Conservation (phyloP, 768 basidiomycete genomes). For the Agaricus blazei region DNA sequence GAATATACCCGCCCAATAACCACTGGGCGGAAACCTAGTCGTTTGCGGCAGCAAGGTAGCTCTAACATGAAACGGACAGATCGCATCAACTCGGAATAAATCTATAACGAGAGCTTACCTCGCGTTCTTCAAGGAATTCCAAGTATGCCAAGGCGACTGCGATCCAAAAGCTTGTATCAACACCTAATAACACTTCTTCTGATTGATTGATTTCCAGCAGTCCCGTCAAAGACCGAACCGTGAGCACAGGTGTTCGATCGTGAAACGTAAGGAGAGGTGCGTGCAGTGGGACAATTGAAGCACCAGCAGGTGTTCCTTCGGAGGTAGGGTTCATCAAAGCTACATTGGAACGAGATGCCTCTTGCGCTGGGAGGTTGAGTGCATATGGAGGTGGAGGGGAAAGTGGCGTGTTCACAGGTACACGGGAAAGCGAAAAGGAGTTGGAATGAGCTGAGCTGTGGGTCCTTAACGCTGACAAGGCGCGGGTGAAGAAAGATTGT, state of each 20-base stretch:
- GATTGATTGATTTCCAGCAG: conserved; percentile 56
- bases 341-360: conserved; percentile 11
- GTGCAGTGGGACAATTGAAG: conserved; percentile 20
- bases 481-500: conserved; percentile 44
- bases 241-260: conserved; percentile 66
- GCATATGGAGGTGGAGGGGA: conserved; percentile 35
- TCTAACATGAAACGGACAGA: conserved; percentile 27
- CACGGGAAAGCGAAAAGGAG: conserved; percentile 53
- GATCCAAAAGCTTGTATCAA: conserved; percentile 77
- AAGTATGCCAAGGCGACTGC: conserved; percentile 69
- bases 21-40: conserved; percentile 26
- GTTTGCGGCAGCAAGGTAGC: conserved; percentile 49
- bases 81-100: neutral
- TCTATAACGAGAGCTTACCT: conserved; percentile 40
- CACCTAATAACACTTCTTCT: conserved; percentile 54
- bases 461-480: conserved; percentile 42
- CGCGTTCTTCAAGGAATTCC: conserved; percentile 73
- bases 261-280: conserved; percentile 54
- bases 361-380: conserved; percentile 14
- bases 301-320: conserved; percentile 14
- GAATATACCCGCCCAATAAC: neutral
- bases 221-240: conserved; percentile 53
- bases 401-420: conserved; percentile 21
- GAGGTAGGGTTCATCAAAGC: conserved; percentile 14
- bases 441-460: conserved; percentile 51